Percentiles rank a stretch among this genome's conserved stretches.
Evolutionary conservation across 306 rosid species (phyloP).

Genomic region (Bauhinia variegata): DNA sequence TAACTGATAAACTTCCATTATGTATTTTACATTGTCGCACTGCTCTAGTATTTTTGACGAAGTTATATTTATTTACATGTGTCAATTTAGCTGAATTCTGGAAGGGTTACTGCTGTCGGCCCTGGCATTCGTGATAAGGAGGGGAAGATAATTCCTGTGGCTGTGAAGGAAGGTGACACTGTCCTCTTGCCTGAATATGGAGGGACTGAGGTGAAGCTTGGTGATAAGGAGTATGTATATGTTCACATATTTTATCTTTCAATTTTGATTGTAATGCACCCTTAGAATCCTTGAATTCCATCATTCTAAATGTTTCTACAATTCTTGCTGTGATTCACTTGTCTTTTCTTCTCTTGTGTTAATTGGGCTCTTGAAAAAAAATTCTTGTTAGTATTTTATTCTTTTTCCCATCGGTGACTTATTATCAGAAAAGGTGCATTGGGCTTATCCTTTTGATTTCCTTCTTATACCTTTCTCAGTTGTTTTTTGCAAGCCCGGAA

Average conservation of each 20-base stretch:
- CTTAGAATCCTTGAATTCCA: neutral
- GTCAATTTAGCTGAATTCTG: slow-evolving; percentile 62
- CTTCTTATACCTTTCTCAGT: neutral
- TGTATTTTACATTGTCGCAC: slow-evolving; percentile 12
- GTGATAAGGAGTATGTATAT: slow-evolving; percentile 65
- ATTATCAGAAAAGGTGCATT: neutral
- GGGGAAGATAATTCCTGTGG: slow-evolving; percentile 57
- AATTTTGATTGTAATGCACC: neutral
- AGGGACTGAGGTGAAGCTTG: slow-evolving; percentile 74
- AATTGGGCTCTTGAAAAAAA: too few species aligned
- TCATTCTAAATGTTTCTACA: neutral
- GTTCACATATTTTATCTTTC: neutral
- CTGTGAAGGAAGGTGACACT: slow-evolving; percentile 74
- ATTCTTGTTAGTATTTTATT: neutral
- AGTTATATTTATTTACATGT: neutral
- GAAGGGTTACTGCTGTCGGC: slow-evolving; percentile 70
- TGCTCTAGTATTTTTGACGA: slow-evolving; percentile 12
- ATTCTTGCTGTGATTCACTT: neutral
- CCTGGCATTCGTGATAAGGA: slow-evolving; percentile 64
- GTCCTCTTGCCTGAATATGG: slow-evolving; percentile 81
- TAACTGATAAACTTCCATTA: neutral
- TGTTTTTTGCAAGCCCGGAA: neutral
- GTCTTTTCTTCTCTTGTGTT: neutral
- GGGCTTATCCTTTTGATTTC: neutral
- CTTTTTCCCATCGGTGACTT: neutral